Evolutionary conservation across 2,329 filamentous ascomycete species (phyloP).

Genomic region (Exophiala dermatitidis): DNA sequence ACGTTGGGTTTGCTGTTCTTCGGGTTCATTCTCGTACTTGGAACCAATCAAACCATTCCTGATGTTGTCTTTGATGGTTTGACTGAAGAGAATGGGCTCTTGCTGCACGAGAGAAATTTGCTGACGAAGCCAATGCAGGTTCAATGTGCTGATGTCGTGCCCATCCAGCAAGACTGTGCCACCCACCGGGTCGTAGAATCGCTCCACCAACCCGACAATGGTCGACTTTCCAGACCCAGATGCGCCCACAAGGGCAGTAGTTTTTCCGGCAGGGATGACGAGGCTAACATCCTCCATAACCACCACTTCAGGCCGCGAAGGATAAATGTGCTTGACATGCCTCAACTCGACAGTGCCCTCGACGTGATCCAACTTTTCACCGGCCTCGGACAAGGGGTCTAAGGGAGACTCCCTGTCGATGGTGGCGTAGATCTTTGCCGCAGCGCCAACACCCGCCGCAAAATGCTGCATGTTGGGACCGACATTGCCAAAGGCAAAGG

Average conservation of each 20-base stretch:
- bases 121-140: constrained; percentile 83
- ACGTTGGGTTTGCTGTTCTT: constrained; percentile 62
- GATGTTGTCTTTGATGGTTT: constrained; percentile 85
- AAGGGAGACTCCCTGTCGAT: constrained; percentile 84
- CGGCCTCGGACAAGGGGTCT: constrained; percentile 64
- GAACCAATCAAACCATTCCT: constrained; percentile 85
- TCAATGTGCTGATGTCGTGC: constrained; percentile 70
- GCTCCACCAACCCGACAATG: constrained; percentile 83
- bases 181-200: constrained; percentile 84
- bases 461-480: constrained; percentile 83
- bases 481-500: constrained; percentile 82
- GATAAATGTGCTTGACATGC: constrained; percentile 87
- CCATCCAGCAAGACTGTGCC: constrained; percentile 76
- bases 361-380: constrained; percentile 65
- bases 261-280: constrained; percentile 77
- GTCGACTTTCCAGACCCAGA: constrained; percentile 94
- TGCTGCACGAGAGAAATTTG: constrained; percentile 90
- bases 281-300: constrained; percentile 82
- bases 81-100: constrained; percentile 84
- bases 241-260: constrained; percentile 85
- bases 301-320: constrained; percentile 79
- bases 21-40: constrained; percentile 58
- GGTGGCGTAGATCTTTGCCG: constrained; percentile 84
- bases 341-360: constrained; percentile 73
- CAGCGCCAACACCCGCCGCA: constrained; percentile 72